These are phyloP conservation scores for Citrus sinensis DNA, from an alignment of 345 rosid genomes.

Conservation along the genomic window DVS_A1.0 CM039165.1:652001-652500, in stretches of 20 bases:
- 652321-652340: slow-evolving; percentile 27
- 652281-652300: neutral
- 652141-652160: slow-evolving; percentile 32
- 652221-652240: slow-evolving; percentile 41
- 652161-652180: slow-evolving; percentile 36
- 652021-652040: slow-evolving; percentile 32
- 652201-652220: slow-evolving; percentile 22
- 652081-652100: neutral
- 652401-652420: slow-evolving; percentile 33
- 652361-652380: slow-evolving; percentile 37
- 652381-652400: slow-evolving; percentile 39
- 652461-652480: neutral
- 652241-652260: slow-evolving; percentile 37
- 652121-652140: neutral
- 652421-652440: slow-evolving; percentile 21
- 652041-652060: slow-evolving; percentile 19
- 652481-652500: neutral
- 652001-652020: slow-evolving; percentile 27
- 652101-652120: neutral
- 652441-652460: slow-evolving; percentile 31
- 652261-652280: neutral
- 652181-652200: slow-evolving; percentile 27
- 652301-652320: neutral
- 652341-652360: slow-evolving; percentile 5
- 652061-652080: neutral